Evolutionary conservation across 768 basidiomycete species (phyloP).

Genomic region (Tylopilus sp.): DNA sequence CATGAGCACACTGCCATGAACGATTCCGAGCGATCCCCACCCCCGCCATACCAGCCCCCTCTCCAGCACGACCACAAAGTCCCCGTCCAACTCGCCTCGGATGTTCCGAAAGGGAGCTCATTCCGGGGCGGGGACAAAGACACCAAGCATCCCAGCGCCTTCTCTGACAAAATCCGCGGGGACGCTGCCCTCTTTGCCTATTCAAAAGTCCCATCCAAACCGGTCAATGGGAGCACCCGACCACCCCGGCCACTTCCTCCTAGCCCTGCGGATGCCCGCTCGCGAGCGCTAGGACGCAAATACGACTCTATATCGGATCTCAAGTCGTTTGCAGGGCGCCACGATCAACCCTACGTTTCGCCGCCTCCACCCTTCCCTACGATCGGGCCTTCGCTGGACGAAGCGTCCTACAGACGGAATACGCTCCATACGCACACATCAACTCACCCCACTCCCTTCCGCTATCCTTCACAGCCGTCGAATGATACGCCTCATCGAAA

Average conservation of each 20-base stretch:
- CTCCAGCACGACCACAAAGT: slow-evolving; percentile 52
- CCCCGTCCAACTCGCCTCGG: slow-evolving; percentile 15
- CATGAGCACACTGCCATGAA: slow-evolving; percentile 14
- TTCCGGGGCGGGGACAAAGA: slow-evolving; percentile 17
- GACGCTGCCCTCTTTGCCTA: not conserved
- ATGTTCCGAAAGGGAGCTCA: slow-evolving; percentile 8
- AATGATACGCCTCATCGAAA: slow-evolving; percentile 17
- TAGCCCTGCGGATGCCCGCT: slow-evolving; percentile 11
- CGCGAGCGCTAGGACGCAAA: not conserved
- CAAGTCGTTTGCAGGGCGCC: not conserved
- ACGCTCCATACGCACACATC: slow-evolving; percentile 22
- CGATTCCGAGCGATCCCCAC: slow-evolving; percentile 26
- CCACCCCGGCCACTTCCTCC: slow-evolving; percentile 26
- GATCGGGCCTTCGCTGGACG: slow-evolving; percentile 35
- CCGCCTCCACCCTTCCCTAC: slow-evolving; percentile 33
- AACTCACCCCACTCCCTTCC: slow-evolving; percentile 15
- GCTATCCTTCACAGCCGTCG: slow-evolving; percentile 23
- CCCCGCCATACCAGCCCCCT: slow-evolving; percentile 42
- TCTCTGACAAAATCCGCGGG: slow-evolving; percentile 3
- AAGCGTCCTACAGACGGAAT: slow-evolving; percentile 33
- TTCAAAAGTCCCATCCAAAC: slow-evolving; percentile 1
- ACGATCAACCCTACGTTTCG: slow-evolving; percentile 19
- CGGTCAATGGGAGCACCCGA: slow-evolving; percentile 1
- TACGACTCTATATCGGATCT: slow-evolving; percentile 1
- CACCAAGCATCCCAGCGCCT: slow-evolving; percentile 5